phyloP scores from a whole-genome alignment of 108 stramenopile species.

The Epipyxis sp. region DNA sequence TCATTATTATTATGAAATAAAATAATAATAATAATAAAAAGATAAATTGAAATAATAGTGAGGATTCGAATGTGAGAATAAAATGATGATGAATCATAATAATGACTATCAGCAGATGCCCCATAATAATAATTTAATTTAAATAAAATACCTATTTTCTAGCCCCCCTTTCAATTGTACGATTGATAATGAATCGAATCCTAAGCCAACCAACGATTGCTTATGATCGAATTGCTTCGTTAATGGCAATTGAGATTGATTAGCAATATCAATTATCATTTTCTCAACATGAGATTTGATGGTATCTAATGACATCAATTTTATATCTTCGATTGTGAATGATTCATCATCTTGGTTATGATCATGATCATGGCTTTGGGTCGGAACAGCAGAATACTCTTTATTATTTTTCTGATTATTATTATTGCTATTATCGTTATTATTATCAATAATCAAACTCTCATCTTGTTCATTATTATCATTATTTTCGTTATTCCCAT shows the following conservation, averaged over 20 bases:
- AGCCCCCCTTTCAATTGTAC: conserved; percentile 24
- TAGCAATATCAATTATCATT: background rate
- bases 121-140: background rate
- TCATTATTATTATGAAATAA: too few species aligned
- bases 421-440: background rate
- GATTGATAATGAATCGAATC: conserved; percentile 26
- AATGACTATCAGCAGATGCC: background rate
- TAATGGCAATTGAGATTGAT: background rate
- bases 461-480: background rate
- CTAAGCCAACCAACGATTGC: conserved; percentile 4
- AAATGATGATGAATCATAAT: background rate
- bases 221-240: background rate
- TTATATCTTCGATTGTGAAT: background rate
- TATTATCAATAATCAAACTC: background rate
- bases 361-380: background rate
- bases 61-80: too few species aligned
- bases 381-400: background rate
- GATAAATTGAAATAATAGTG: too few species aligned
- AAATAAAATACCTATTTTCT: conserved; percentile 11
- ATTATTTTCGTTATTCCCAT: background rate
- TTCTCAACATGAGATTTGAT: background rate
- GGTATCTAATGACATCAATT: background rate
- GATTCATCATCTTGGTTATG: too few species aligned
- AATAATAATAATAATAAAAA: too few species aligned
- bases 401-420: background rate